Conservation (phyloP, 148 eudicot species). For the Hydrangea macrophylla region DNA sequence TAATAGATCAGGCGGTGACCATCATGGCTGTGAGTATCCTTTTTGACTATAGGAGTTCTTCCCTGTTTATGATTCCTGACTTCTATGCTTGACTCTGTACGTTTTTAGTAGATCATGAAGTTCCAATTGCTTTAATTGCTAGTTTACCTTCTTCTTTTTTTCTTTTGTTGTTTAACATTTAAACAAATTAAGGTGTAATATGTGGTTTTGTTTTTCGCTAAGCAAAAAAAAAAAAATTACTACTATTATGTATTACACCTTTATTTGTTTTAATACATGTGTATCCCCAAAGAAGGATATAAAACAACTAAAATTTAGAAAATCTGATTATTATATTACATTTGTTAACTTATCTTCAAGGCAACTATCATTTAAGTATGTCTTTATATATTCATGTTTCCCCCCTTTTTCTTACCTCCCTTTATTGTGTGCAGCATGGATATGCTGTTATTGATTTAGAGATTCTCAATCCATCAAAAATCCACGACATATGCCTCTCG, state of each 20-base stretch:
- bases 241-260: background rate
- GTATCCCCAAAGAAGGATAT: background rate
- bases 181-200: background rate
- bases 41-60: background rate
- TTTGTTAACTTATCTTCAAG: background rate
- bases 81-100: background rate
- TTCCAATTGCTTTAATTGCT: background rate
- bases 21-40: conserved; percentile 64
- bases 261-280: too few species aligned
- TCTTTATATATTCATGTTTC: background rate
- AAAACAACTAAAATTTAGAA: background rate
- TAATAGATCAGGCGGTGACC: conserved; percentile 66
- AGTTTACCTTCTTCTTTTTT: background rate
- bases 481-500: conserved; percentile 57
- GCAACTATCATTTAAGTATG: background rate
- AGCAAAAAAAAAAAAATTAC: background rate
- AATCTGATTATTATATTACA: background rate
- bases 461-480: conserved; percentile 44
- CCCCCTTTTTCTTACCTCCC: background rate
- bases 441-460: conserved; percentile 68
- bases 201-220: background rate
- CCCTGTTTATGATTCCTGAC: background rate
- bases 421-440: conserved; percentile 59
- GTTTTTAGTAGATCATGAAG: background rate
- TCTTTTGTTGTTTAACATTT: background rate